phyloP scores from a whole-genome alignment of 768 basidiomycete species.

The Heimioporus sp. region DNA sequence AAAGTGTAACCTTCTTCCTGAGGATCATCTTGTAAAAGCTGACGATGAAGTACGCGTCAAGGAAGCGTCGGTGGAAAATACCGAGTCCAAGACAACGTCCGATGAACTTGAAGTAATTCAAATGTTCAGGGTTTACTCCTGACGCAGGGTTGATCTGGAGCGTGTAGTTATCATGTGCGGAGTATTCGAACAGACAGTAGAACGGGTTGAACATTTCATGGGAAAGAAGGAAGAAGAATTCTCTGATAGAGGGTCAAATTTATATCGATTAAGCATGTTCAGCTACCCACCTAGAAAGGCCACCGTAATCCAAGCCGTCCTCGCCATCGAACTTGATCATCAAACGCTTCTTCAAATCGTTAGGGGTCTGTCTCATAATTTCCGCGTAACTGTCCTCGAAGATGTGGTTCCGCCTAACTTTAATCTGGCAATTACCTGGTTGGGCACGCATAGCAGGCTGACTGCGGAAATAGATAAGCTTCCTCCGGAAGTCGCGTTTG shows the following conservation, averaged over 20 bases:
- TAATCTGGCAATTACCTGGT: conserved; percentile 99
- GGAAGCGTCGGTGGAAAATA: conserved; percentile 98
- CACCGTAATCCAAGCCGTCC: conserved; percentile 98
- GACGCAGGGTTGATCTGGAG: conserved; percentile 99
- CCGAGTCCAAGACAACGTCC: conserved; percentile 93
- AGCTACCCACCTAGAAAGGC: conserved; percentile 78
- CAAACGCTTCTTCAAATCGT: conserved; percentile 95
- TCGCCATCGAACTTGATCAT: conserved; percentile 99
- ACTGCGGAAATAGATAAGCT: conserved; percentile 98
- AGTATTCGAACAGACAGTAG: conserved; percentile 99
- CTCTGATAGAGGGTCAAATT: conserved; percentile 48
- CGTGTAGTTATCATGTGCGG: conserved; percentile 99
- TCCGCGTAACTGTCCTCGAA: conserved; percentile 99
- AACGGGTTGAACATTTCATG: conserved; percentile 99
- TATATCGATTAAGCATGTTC: background rate
- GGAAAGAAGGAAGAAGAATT: conserved; percentile 99
- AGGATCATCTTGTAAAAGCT: conserved; percentile 99
- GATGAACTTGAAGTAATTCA: conserved; percentile 99
- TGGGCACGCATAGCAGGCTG: conserved; percentile 98
- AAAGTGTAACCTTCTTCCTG: conserved; percentile 93
- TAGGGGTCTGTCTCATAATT: conserved; percentile 99
- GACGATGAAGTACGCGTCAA: conserved; percentile 99
- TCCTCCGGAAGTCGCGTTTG: conserved; percentile 99
- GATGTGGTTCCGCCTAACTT: conserved; percentile 96
- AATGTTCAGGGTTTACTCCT: conserved; percentile 96